A percentile compares a stretch with the other conserved stretches of the same genome.
These are phyloP conservation scores for Sporodiniella umbellata DNA, from an alignment of 371 early-diverging fungal species.

Conservation along the genomic window DNA sequence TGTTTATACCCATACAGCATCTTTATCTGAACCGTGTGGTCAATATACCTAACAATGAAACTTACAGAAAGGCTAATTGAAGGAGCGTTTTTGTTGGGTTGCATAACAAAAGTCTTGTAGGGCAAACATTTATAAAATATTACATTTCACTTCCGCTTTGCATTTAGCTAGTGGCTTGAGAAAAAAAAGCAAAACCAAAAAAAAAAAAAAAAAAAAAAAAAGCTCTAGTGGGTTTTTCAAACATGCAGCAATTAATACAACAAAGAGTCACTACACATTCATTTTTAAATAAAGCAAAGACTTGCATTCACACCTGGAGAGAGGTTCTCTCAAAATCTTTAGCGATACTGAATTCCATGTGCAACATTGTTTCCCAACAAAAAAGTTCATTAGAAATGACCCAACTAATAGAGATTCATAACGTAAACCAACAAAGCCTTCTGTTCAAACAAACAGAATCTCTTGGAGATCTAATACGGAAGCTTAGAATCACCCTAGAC, in stretches of 20 bases:
- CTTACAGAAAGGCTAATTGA: too few relatives aligned
- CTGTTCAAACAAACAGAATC: slow-evolving; percentile 21
- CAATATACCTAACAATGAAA: too few relatives aligned
- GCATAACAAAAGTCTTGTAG: too few relatives aligned
- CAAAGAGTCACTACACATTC: slow-evolving; percentile 8
- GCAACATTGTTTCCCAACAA: slow-evolving; percentile 19
- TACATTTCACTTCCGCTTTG: too few relatives aligned
- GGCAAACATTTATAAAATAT: too few relatives aligned
- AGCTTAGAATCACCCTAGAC: background rate
- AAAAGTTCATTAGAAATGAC: slow-evolving; percentile 9
- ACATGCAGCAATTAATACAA: slow-evolving; percentile 17
- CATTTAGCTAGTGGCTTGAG: too few relatives aligned
- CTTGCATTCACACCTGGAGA: slow-evolving; percentile 13
- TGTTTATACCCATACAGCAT: too few relatives aligned
- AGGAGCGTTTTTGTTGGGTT: too few relatives aligned
- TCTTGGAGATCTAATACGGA: slow-evolving; percentile 2
- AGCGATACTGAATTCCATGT: slow-evolving; percentile 5
- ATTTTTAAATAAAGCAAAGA: slow-evolving; percentile 7
- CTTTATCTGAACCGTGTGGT: too few relatives aligned
- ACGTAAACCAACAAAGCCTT: slow-evolving; percentile 4
- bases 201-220: too few relatives aligned
- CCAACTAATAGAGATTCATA: background rate
- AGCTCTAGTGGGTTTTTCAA: too few relatives aligned
- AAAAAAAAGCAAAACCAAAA: too few relatives aligned
- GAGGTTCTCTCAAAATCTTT: slow-evolving; percentile 5